phyloP scores from a whole-genome alignment of 2,329 filamentous ascomycete genomes.

The Ciborinia camelliae region DNA sequence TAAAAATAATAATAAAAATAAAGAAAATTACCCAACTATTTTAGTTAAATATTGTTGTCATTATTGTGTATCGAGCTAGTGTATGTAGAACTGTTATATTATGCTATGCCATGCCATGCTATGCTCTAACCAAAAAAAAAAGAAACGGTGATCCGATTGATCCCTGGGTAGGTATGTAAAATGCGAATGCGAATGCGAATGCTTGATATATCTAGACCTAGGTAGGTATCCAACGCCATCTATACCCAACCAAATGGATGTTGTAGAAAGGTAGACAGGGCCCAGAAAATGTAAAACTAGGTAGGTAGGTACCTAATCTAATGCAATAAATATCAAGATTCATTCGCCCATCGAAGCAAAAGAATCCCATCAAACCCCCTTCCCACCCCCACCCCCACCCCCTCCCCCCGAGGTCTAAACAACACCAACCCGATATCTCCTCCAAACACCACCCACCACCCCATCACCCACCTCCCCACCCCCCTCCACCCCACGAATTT shows the following conservation, averaged over 20 bases:
- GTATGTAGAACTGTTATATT: too few relatives aligned
- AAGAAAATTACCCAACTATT: too few relatives aligned
- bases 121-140: background rate
- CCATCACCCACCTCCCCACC: conserved; percentile 35
- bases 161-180: too few relatives aligned
- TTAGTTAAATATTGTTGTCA: too few relatives aligned
- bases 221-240: background rate
- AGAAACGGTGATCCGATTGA: background rate
- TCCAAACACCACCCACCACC: conserved; percentile 29
- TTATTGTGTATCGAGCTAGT: too few relatives aligned
- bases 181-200: background rate
- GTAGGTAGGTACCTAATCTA: too few relatives aligned
- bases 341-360: accelerated
- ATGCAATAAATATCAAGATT: background rate
- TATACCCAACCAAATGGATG: too few relatives aligned
- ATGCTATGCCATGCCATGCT: too few relatives aligned
- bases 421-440: conserved; percentile 21
- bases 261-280: too few relatives aligned
- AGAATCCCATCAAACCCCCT: background rate
- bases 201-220: background rate
- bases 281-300: background rate
- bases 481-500: conserved; percentile 43
- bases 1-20: too few relatives aligned
- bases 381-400: too few relatives aligned
- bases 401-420: too few relatives aligned